These are phyloP conservation scores for Sicyos edulis DNA, from an alignment of 306 rosid genomes.

Conservation along the genomic window DNA sequence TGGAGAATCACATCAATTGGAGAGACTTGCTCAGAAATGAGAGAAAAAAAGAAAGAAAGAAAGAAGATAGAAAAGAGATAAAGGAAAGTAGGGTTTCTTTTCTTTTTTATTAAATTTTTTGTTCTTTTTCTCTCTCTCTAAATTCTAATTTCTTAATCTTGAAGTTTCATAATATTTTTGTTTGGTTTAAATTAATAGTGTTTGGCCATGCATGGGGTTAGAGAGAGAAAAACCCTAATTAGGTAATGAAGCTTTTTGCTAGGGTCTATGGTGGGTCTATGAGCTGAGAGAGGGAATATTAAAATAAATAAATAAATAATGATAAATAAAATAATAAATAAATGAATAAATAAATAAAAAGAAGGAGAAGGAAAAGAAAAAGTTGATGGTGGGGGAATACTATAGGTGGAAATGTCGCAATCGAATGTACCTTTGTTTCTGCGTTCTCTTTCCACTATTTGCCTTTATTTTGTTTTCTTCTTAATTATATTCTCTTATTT, in stretches of 20 bases:
- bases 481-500: background rate
- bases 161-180: no score
- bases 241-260: slow-evolving; percentile 6
- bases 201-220: slow-evolving; percentile 34
- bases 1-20: slow-evolving; percentile 59
- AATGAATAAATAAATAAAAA: background rate
- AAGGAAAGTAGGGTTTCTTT: slow-evolving; percentile 30
- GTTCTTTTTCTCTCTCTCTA: background rate
- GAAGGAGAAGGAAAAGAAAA: slow-evolving; percentile 14
- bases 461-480: slow-evolving; percentile 11
- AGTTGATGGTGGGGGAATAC: slow-evolving; percentile 50
- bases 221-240: slow-evolving; percentile 31
- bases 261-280: background rate
- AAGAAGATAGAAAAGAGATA: slow-evolving; percentile 10
- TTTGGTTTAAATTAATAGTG: no score
- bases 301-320: slow-evolving; percentile 4
- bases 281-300: slow-evolving; percentile 23
- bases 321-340: no score
- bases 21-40: slow-evolving; percentile 28
- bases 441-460: slow-evolving; percentile 8
- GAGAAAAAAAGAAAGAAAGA: slow-evolving; percentile 9
- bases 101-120: background rate
- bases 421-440: slow-evolving; percentile 49
- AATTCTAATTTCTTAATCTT: slow-evolving; percentile 30
- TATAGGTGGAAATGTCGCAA: slow-evolving; percentile 73